These are phyloP conservation scores for Yamadazyma buinensis DNA, from an alignment of 1,139 yeast genomes.

Conservation along the genomic window DNA sequence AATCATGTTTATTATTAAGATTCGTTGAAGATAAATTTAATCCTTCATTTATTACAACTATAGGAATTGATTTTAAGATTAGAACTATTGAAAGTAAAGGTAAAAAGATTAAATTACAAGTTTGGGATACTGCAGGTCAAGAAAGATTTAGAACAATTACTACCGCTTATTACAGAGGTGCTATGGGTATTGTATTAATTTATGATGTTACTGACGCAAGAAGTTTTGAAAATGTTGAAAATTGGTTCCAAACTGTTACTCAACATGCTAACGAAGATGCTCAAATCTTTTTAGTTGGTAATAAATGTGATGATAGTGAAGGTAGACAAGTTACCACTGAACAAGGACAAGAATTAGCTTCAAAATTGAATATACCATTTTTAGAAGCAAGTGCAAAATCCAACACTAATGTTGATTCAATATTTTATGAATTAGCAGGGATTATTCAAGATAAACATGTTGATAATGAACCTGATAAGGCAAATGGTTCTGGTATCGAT, in stretches of 20 bases:
- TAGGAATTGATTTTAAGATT: slow-evolving; percentile 96
- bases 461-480: slow-evolving; percentile 22
- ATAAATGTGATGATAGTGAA: slow-evolving; percentile 87
- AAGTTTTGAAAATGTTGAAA: slow-evolving; percentile 80
- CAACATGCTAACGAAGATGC: slow-evolving; percentile 97
- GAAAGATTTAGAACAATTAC: slow-evolving; percentile 98
- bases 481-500: slow-evolving; percentile 35
- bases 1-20: slow-evolving; percentile 88
- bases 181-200: slow-evolving; percentile 94
- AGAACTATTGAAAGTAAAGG: slow-evolving; percentile 94
- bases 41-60: slow-evolving; percentile 93
- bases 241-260: slow-evolving; percentile 92
- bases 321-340: slow-evolving; percentile 73
- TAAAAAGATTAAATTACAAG: slow-evolving; percentile 87
- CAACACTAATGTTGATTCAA: slow-evolving; percentile 85
- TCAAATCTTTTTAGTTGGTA: slow-evolving; percentile 88
- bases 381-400: slow-evolving; percentile 96
- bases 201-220: slow-evolving; percentile 96
- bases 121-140: slow-evolving; percentile 99
- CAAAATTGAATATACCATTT: slow-evolving; percentile 83
- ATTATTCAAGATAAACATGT: slow-evolving; percentile 77
- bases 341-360: slow-evolving; percentile 89
- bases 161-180: slow-evolving; percentile 97
- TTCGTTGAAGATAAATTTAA: slow-evolving; percentile 97
- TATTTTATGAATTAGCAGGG: slow-evolving; percentile 88